Percentiles rank a stretch among this genome's conserved stretches.
phyloP scores from a whole-genome alignment of 2,329 filamentous ascomycete species.

The Neopestalotiopsis rosae region DNA sequence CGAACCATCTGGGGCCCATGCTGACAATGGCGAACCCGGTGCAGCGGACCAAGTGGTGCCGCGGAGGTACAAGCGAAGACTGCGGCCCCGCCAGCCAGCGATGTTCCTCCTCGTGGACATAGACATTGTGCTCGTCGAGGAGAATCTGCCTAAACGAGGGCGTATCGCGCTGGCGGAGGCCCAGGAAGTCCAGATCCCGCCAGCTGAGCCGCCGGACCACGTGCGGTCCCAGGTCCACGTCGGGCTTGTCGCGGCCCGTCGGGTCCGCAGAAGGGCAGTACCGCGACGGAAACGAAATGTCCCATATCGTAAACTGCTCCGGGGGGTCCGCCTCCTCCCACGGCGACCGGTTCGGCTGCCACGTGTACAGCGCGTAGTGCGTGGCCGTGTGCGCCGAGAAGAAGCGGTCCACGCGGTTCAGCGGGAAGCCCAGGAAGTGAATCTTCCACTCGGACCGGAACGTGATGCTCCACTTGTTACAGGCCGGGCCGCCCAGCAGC shows the following conservation, averaged over 20 bases:
- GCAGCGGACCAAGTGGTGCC: conserved; percentile 50
- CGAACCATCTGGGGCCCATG: conserved; percentile 54
- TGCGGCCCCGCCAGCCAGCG: conserved; percentile 54
- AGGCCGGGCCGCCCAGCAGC: not conserved
- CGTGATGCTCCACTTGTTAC: conserved; percentile 47
- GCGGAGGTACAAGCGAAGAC: conserved; percentile 43
- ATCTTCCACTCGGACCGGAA: conserved; percentile 67
- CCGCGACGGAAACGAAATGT: conserved; percentile 54
- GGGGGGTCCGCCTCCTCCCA: conserved; percentile 62
- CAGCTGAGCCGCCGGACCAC: conserved; percentile 56
- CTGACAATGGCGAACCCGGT: conserved; percentile 60
- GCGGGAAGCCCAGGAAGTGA: conserved; percentile 59
- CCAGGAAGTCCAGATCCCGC: conserved; percentile 56
- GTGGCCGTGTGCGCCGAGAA: conserved; percentile 63
- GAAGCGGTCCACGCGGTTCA: conserved; percentile 64
- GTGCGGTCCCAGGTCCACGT: conserved; percentile 41
- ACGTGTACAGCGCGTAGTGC: conserved; percentile 67
- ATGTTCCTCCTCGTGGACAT: conserved; percentile 62
- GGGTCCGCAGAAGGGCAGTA: conserved; percentile 59
- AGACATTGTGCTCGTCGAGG: conserved; percentile 56
- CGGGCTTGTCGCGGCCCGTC: conserved; percentile 42
- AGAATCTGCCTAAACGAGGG: conserved; percentile 56
- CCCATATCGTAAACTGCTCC: conserved; percentile 64
- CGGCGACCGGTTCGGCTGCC: conserved; percentile 62
- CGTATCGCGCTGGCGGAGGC: conserved; percentile 55